phyloP scores from a whole-genome alignment of 73 alveolate genomes.

The Paramecium caudatum region DNA sequence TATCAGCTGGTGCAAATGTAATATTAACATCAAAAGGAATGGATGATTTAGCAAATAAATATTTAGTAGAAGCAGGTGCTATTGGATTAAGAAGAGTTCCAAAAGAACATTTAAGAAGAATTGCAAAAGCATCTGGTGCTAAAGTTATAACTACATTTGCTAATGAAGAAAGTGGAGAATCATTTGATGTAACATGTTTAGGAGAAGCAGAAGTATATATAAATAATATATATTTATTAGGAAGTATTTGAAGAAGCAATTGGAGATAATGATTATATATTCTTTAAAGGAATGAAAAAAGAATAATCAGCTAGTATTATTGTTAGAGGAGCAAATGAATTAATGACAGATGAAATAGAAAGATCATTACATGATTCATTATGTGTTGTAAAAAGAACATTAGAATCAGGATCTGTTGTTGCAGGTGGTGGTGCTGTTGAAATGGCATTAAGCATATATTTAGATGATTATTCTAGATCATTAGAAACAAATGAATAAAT shows the following conservation, averaged over 20 bases:
- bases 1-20: conserved; percentile 98
- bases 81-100: conserved; percentile 96
- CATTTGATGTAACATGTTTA: conserved; percentile 65
- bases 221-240: neutral
- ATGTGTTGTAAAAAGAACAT: conserved; percentile 97
- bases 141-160: conserved; percentile 73
- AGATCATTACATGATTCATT: conserved; percentile 97
- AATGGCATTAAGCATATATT: conserved; percentile 93
- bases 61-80: conserved; percentile 97
- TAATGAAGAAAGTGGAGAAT: conserved; percentile 72
- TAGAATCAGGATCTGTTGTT: conserved; percentile 93
- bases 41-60: conserved; percentile 98
- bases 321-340: conserved; percentile 98
- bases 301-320: conserved; percentile 89
- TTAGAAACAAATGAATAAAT: conserved; percentile 96
- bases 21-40: conserved; percentile 97
- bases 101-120: conserved; percentile 96
- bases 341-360: conserved; percentile 98
- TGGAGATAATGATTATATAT: conserved; percentile 98
- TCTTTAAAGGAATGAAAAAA: conserved; percentile 94
- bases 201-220: conserved; percentile 78
- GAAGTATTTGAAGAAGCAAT: conserved; percentile 97
- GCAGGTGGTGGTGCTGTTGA: conserved; percentile 99
- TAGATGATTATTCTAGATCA: conserved; percentile 96
- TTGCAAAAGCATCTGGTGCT: conserved; percentile 97